Base-by-base conservation (phyloP, 2,329 filamentous ascomycete species). In the Stenocarpella maydis region DNA sequence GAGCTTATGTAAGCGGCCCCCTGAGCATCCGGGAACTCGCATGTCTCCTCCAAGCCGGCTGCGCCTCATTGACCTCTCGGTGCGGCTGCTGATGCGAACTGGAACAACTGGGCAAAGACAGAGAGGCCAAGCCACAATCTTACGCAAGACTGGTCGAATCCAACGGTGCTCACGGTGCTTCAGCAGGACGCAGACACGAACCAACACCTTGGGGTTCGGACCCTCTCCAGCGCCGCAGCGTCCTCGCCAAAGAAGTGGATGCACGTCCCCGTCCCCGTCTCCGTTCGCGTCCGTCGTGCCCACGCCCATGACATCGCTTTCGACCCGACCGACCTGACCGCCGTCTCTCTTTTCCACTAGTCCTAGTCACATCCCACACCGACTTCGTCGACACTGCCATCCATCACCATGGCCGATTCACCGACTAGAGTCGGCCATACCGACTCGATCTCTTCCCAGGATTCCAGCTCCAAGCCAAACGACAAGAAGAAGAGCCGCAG, bases 401-500 rank as follows among this genome's bases (percentile, higher is more conserved):
- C 47, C 41, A 19, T 63, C 75, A 79, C 72, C 73, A 87, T 87
- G 85, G 80, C 84, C 76, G 84, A 86, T 77, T 77, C 80, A 66
- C 78, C 82, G 70, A 80, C 79, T 73, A 80, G 79, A 73, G 77
- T 80, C 76, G 83, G 80, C 72, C 83, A 80, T 73, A 75, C 82
- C 76, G 86, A 87, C 78, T 88, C 86, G 58, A 85, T 88, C 74
- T 79, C 82, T 70, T 87, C 86, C 47, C 83, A 86, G 74, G 86
- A 89, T 73, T 84, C 83, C 68, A 79, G 81, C 74, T 78, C 79
- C 74, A 84, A 86, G 76, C 78, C 81, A 73, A 77, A 86, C 86
- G 85, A 96, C 83, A 96, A 95, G 85, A 88, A 91, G 81, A 97
- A 97, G 89, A 97, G 89, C 86, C 91, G 92, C 82, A 91, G 94